Percentiles rank a stretch among this genome's conserved stretches.
Evolutionary conservation across 805 yeast genomes (phyloP).

Genomic region (Starmerella apis): DNA sequence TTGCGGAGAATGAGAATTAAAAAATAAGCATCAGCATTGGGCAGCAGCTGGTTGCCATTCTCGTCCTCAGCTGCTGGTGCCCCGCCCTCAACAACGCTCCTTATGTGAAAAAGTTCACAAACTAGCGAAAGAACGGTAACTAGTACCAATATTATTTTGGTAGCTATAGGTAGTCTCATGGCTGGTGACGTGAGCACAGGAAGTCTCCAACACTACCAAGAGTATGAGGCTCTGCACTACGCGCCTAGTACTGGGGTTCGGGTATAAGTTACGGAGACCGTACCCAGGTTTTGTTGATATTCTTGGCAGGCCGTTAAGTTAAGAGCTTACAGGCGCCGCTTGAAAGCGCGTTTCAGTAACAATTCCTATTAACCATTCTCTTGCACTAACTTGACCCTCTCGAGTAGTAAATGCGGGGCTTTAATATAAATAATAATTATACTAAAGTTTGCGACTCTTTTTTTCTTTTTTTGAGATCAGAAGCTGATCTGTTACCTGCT

Average conservation of each 20-base stretch:
- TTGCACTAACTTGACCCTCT: too few relatives aligned
- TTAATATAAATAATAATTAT: too few relatives aligned
- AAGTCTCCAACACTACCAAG: neutral
- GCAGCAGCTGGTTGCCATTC: neutral
- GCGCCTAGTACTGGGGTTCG: neutral
- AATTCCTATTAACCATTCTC: too few relatives aligned
- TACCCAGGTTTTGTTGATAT: neutral
- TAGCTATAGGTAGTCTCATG: slow-evolving; percentile 10
- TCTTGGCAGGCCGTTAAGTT: neutral
- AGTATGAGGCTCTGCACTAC: slow-evolving; percentile 3
- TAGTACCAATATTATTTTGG: slow-evolving; percentile 3
- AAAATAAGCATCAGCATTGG: slow-evolving; percentile 11
- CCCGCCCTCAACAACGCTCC: slow-evolving; percentile 6
- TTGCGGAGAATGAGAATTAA: slow-evolving; percentile 21
- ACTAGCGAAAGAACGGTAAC: slow-evolving; percentile 8
- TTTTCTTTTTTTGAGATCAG: too few relatives aligned
- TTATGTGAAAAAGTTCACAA: slow-evolving; percentile 1
- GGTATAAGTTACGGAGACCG: neutral
- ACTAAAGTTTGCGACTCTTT: too few relatives aligned
- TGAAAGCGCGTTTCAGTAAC: too few relatives aligned
- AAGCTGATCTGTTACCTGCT: too few relatives aligned
- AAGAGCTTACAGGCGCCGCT: too few relatives aligned
- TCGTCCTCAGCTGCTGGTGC: slow-evolving; percentile 7
- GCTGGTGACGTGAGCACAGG: neutral
- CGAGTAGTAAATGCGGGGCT: too few relatives aligned